These are phyloP conservation scores for Penicillium sp. DNA, from an alignment of 2,329 filamentous ascomycete genomes.

Conservation along the genomic window DNA sequence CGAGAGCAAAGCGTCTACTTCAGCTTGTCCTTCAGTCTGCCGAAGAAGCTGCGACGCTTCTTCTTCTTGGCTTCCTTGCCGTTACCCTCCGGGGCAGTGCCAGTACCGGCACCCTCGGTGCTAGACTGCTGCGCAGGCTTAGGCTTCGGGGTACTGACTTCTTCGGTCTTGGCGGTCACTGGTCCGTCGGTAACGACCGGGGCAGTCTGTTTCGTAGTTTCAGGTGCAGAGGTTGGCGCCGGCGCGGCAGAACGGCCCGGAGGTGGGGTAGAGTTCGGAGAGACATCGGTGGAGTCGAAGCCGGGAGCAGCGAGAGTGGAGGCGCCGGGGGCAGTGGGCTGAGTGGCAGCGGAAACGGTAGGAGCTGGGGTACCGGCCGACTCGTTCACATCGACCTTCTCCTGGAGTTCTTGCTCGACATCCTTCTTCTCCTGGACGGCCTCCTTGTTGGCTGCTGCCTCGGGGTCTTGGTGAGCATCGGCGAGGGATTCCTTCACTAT, in stretches of 20 bases:
- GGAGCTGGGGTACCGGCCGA: slow-evolving; percentile 39
- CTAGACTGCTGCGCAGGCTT: slow-evolving; percentile 18
- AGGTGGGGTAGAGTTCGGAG: slow-evolving; percentile 24
- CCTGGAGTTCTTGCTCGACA: slow-evolving; percentile 68
- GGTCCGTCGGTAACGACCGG: slow-evolving; percentile 17
- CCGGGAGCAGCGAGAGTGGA: slow-evolving; percentile 4
- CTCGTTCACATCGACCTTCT: slow-evolving; percentile 39
- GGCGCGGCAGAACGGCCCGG: slow-evolving; percentile 15
- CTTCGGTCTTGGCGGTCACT: slow-evolving; percentile 13
- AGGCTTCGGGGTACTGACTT: slow-evolving; percentile 22
- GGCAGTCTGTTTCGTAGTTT: slow-evolving; percentile 3
- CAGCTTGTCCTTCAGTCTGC: slow-evolving; percentile 52
- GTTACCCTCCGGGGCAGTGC: slow-evolving; percentile 23
- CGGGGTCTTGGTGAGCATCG: slow-evolving; percentile 57
- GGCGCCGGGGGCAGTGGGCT: slow-evolving; percentile 36
- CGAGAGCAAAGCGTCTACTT: slow-evolving; percentile 25
- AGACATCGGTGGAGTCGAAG: slow-evolving; percentile 25
- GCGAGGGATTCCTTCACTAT: slow-evolving; percentile 44
- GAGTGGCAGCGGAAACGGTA: slow-evolving; percentile 37
- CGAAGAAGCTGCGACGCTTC: slow-evolving; percentile 57
- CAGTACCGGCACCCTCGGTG: slow-evolving; percentile 20
- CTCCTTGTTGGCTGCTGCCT: slow-evolving; percentile 63
- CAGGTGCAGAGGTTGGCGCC: slow-evolving; percentile 7
- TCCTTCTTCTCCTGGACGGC: slow-evolving; percentile 70
- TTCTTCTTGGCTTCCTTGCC: slow-evolving; percentile 57